Evolutionary conservation across 768 basidiomycete genomes (phyloP), one percentile per base, ranked within the genome.

Genomic region (Xerocomellus amylosporus): DNA sequence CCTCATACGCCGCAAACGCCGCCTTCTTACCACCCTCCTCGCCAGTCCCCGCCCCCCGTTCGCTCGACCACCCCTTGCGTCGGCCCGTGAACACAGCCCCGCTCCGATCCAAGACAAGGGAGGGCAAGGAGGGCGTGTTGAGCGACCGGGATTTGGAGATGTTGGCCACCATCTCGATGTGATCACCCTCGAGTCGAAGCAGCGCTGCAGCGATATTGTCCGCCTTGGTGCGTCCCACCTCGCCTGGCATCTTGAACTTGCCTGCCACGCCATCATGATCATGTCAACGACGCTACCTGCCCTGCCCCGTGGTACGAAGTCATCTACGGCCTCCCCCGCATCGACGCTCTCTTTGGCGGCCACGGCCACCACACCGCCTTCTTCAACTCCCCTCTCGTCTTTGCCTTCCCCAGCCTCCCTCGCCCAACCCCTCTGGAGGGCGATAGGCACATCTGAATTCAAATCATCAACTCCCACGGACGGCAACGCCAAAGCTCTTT

Each of bases 301-400:
- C 85, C 96, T 1, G 87, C 97, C 1, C 97, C 97, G 6, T 89
- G 97, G 97, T 99, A 98, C 72, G 96, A 98, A 67, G 81, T 98
- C 63, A 92, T 97, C 60, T 87, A 98, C 68, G 97, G 97, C 1
- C 84, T 98, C 37, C 2, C 87, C 26, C 87, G 96, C 45, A 98
- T 99, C 55, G 96, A 98, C 70, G 80, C 82, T 33, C 78, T 98
- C 39, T 90, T 98, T 69, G 85, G 87, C 53, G 74, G 80, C 1
- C 74, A 79, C 37, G 84, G 83, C 9, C 98, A 98, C 77, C 87
- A 86, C 36, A 78, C 79, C 30, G 77, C 84, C 1, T 99, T 98
- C 65, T 85, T 86, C 39, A 84, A 84, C 64, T 88, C 96, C 0
- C 96, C 97, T 0, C 81, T 99, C 59, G 88, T 96, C 14, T 99